Base-by-base conservation (phyloP, 1,284 basidiomycete genomes). In the Sporisorium scitamineum region DNA sequence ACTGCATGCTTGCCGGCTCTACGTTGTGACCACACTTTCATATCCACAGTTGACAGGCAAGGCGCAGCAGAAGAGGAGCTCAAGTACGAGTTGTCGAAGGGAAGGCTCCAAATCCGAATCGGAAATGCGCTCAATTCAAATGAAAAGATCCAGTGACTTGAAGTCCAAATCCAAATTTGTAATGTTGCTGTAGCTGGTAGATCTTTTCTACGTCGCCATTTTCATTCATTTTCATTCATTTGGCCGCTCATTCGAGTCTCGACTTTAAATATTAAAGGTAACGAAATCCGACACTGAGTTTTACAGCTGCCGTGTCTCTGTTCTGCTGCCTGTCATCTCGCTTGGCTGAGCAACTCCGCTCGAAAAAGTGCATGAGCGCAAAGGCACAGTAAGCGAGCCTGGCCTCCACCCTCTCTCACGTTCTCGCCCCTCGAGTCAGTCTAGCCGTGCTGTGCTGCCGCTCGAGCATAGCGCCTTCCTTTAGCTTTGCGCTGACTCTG, bases 201-300 rank as follows among this genome's bases (percentile, higher is more conserved):
- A 73, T 73, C 70, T 60, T 57, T 63, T 39, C 54, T 32, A 73
- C 70, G 70, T 68, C 65, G 68, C 47, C n/a, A n/a, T n/a, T n/a
- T n/a, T n/a, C 14, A 13, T 34, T 3, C 3, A 3, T 34, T 34
- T 34, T n/a, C 14, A 13, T 34, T 3, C 3, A 3, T 34, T 34
- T 34, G 34, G 34, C 34, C 14, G 24, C 45, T 48, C 14, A 26
- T 18, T 18, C 47, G 24, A 16, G 27, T n/a, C n/a, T n/a, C n/a
- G n/a, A n/a, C n/a, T n/a, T n/a, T n/a, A n/a, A n/a, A n/a, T n/a
- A n/a, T n/a, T n/a, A n/a, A n/a, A n/a, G n/a, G n/a, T n/a, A n/a
- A n/a, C n/a, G n/a, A n/a, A n/a, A n/a, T n/a, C n/a, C n/a, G n/a
- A n/a, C n/a, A n/a, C n/a, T n/a, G n/a, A n/a, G n/a, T n/a, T n/a